These are phyloP conservation scores for Sideroxylon spinosum DNA, from an alignment of 179 eudicot genomes.

Conservation along the genomic window DNA sequence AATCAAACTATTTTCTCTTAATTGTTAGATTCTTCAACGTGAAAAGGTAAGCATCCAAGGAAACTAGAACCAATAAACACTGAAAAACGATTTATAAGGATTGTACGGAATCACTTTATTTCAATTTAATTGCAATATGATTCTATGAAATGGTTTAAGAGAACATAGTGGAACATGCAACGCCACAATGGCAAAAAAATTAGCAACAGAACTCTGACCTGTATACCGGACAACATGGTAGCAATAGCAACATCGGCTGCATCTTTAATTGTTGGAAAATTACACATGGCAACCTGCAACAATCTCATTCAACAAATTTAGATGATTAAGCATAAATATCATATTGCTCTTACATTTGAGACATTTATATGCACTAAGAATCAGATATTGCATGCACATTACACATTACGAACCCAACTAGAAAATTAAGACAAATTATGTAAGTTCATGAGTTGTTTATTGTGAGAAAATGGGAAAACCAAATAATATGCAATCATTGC, in stretches of 20 bases:
- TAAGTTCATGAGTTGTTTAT: not conserved
- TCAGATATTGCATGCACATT: not conserved
- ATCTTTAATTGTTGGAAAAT: conserved; percentile 89
- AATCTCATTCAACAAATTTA: conserved; percentile 9
- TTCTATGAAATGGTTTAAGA: not conserved
- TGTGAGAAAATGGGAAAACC: not conserved
- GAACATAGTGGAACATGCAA: not conserved
- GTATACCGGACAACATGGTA: conserved; percentile 90
- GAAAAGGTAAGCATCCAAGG: not conserved
- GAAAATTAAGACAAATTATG: not conserved
- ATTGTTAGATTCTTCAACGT: not conserved
- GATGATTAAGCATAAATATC: not conserved
- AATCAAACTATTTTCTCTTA: not conserved
- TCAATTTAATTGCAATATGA: not conserved
- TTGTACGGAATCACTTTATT: not conserved
- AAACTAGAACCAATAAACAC: not conserved
- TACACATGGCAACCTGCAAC: conserved; percentile 91
- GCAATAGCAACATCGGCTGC: conserved; percentile 99
- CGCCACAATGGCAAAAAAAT: not conserved
- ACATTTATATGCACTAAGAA: not conserved
- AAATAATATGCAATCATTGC: not conserved
- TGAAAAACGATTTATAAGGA: not conserved
- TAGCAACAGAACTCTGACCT: conserved; percentile 38
- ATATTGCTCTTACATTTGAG: not conserved
- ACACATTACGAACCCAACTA: not conserved